Conservation (phyloP, 1,139 yeast species). For the Kodamaea anthophila region DNA sequence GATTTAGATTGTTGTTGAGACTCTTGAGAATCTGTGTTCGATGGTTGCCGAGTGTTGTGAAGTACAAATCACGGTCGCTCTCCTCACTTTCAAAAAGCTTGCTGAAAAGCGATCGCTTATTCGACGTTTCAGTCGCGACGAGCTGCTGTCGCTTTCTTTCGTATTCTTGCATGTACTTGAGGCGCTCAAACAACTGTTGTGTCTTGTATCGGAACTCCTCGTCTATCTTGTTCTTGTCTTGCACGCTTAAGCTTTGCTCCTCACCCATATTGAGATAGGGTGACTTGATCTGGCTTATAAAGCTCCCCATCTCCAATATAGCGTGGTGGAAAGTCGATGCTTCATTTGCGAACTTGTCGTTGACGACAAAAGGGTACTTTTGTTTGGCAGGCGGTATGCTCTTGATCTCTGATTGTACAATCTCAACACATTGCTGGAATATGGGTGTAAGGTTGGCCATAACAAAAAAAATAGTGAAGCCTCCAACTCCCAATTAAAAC, state of each 20-base stretch:
- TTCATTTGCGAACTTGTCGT: conserved; percentile 51
- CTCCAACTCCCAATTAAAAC: too few species aligned
- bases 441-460: conserved; percentile 53
- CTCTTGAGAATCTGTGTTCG: conserved; percentile 37
- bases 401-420: conserved; percentile 34
- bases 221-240: conserved; percentile 50
- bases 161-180: conserved; percentile 44
- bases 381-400: too few species aligned
- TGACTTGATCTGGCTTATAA: conserved; percentile 35
- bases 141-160: conserved; percentile 38
- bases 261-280: conserved; percentile 39
- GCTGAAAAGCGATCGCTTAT: conserved; percentile 20
- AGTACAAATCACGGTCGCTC: conserved; percentile 22
- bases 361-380: conserved; percentile 20
- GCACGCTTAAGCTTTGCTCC: conserved; percentile 27
- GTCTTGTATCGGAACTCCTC: conserved; percentile 47
- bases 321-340: conserved; percentile 39
- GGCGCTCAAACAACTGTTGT: conserved; percentile 45
- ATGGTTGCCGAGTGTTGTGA: conserved; percentile 22
- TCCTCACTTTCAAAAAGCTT: conserved; percentile 16
- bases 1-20: conserved; percentile 29
- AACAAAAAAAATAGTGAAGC: too few species aligned
- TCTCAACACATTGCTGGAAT: conserved; percentile 43
- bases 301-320: conserved; percentile 31
- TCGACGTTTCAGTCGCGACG: conserved; percentile 11